phyloP scores from a whole-genome alignment of 805 yeast genomes.

The Metschnikowia picachoensis region DNA sequence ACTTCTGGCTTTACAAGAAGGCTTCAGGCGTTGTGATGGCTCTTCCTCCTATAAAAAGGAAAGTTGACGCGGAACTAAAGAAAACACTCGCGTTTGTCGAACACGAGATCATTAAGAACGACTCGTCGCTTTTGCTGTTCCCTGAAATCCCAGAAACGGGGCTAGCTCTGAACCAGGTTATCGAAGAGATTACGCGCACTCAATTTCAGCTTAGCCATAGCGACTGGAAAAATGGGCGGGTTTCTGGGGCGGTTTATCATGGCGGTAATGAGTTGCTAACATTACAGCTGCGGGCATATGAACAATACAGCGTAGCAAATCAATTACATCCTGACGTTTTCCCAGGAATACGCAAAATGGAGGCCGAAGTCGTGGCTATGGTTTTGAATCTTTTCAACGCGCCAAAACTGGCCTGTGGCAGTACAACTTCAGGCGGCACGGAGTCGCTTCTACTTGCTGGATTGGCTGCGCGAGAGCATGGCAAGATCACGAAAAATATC shows the following conservation, averaged over 20 bases:
- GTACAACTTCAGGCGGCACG: constrained; percentile 92
- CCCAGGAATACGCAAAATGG: constrained; percentile 96
- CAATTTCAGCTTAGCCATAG: constrained; percentile 52
- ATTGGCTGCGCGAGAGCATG: constrained; percentile 81
- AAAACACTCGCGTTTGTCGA: constrained; percentile 51
- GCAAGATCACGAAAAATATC: constrained; percentile 53
- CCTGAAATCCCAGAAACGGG: constrained; percentile 59
- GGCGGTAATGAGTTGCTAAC: constrained; percentile 79
- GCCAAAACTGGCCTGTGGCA: constrained; percentile 59
- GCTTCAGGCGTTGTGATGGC: constrained; percentile 17
- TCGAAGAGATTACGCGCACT: constrained; percentile 48
- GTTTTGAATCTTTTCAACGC: constrained; percentile 77
- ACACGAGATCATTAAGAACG: constrained; percentile 51
- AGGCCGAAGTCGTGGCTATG: constrained; percentile 92
- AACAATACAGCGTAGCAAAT: constrained; percentile 78
- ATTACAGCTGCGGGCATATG: constrained; percentile 74
- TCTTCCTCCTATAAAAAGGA: constrained; percentile 51
- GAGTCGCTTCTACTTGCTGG: constrained; percentile 87
- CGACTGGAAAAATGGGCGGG: constrained; percentile 80
- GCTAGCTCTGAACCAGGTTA: constrained; percentile 43
- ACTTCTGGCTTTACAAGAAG: constrained; percentile 2
- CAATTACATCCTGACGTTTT: constrained; percentile 96
- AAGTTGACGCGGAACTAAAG: constrained; percentile 59
- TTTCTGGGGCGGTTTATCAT: constrained; percentile 95
- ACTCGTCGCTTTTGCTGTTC: constrained; percentile 43